These are phyloP conservation scores for Lenwebbia sp. DNA, from an alignment of 345 rosid species.

Conservation along the genomic window DNA sequence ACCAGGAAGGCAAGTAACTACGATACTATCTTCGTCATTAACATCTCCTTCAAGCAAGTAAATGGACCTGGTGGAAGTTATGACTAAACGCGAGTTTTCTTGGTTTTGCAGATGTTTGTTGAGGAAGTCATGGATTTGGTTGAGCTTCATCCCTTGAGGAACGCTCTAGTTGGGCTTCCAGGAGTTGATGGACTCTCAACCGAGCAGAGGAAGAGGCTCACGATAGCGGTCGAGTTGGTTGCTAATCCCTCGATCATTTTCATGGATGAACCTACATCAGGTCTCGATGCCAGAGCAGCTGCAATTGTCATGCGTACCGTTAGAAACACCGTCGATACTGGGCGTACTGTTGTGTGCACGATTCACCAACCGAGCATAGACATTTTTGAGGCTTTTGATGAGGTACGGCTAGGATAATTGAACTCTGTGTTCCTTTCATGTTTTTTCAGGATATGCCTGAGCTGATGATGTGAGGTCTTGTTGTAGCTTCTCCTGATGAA, in stretches of 20 bases:
- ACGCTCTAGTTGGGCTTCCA: constrained; percentile 17
- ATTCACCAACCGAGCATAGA: constrained; percentile 18
- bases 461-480: too few relatives aligned
- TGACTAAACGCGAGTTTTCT: neutral
- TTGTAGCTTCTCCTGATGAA: too few relatives aligned
- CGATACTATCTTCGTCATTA: too few relatives aligned
- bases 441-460: too few relatives aligned
- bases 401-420: neutral
- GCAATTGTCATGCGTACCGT: constrained; percentile 17
- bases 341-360: constrained; percentile 14
- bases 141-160: constrained; percentile 11
- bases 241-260: constrained; percentile 19
- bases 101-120: constrained; percentile 11
- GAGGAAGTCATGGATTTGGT: constrained; percentile 21
- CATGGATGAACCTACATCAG: constrained; percentile 19
- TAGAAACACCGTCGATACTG: constrained; percentile 15
- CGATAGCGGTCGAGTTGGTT: constrained; percentile 14
- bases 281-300: constrained; percentile 18
- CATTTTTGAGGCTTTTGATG: constrained; percentile 19
- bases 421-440: neutral
- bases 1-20: too few relatives aligned
- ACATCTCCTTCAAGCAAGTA: too few relatives aligned
- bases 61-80: too few relatives aligned
- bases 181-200: constrained; percentile 19
- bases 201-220: constrained; percentile 18